These are phyloP conservation scores for Globisporangium paroecandrum DNA, from an alignment of 352 stramenopile species.

Conservation along the genomic window DNA sequence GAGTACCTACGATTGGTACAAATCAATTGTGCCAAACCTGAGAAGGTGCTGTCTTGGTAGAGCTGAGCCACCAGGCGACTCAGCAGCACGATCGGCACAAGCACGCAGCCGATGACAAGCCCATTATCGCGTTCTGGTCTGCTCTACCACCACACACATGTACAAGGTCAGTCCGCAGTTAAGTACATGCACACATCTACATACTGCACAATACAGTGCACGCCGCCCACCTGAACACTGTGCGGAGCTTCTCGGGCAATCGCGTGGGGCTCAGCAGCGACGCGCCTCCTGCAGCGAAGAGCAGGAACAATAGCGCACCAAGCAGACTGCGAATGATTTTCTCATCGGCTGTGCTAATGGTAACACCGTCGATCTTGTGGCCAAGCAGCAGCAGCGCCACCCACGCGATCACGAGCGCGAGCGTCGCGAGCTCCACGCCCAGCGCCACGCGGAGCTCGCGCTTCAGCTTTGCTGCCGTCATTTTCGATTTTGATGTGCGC, in stretches of 20 bases:
- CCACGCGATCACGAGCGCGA: conserved; percentile 11
- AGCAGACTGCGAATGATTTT: conserved; percentile 1
- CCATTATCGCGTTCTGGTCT: conserved; percentile 59
- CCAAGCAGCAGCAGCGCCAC: background rate
- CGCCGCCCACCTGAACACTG: conserved; percentile 11
- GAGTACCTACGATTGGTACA: background rate
- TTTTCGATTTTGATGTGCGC: background rate
- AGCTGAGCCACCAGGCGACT: conserved; percentile 47
- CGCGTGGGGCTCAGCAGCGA: conserved; percentile 3
- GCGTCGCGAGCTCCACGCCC: conserved; percentile 5
- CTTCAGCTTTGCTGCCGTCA: conserved; percentile 6
- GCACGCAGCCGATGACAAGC: conserved; percentile 51
- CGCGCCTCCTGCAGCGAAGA: background rate
- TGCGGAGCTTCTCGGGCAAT: conserved; percentile 7
- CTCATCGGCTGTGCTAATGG: background rate
- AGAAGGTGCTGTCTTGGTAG: conserved; percentile 23
- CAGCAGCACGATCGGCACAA: conserved; percentile 55
- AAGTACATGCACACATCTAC: background rate
- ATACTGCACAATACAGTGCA: background rate
- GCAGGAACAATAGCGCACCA: conserved; percentile 1
- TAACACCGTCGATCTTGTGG: background rate
- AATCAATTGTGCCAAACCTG: conserved; percentile 14
- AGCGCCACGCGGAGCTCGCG: conserved; percentile 13
- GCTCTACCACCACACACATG: background rate
- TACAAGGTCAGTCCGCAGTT: background rate